These are phyloP conservation scores for Exophiala calicioides DNA, from an alignment of 2,329 filamentous ascomycete species.

Conservation along the genomic window DNA sequence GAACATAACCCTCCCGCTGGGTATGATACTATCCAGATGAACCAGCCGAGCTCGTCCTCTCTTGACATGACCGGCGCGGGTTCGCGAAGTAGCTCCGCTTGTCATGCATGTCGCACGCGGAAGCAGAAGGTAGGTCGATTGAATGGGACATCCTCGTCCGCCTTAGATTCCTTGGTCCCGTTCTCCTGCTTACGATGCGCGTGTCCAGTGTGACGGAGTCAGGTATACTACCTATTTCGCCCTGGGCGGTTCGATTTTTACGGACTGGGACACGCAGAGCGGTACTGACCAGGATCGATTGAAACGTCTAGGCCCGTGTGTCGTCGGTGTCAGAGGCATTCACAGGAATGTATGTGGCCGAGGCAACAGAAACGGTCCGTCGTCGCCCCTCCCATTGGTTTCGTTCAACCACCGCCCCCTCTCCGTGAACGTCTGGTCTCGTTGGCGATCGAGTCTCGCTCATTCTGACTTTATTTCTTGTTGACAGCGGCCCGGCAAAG, in stretches of 20 bases:
- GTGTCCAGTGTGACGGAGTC: conserved; percentile 38
- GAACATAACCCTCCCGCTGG: background rate
- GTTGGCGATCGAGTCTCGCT: background rate
- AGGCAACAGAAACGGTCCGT: conserved; percentile 41
- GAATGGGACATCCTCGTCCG: no score
- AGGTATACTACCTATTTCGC: conserved; percentile 31
- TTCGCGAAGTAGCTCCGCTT: conserved; percentile 31
- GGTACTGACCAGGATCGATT: no score
- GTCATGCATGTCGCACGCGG: conserved; percentile 40
- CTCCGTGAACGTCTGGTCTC: no score
- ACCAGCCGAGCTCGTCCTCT: conserved; percentile 1
- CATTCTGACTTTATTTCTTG: background rate
- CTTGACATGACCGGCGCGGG: background rate
- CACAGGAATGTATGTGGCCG: conserved; percentile 41
- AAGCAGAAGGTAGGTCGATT: conserved; percentile 42
- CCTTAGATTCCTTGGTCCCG: background rate
- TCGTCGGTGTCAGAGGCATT: conserved; percentile 38
- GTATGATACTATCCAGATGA: no score
- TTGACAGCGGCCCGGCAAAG: conserved; percentile 44
- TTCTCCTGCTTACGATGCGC: background rate
- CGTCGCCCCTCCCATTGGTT: background rate
- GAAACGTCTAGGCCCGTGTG: conserved; percentile 37
- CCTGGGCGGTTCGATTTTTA: background rate
- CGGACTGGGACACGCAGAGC: conserved; percentile 4
- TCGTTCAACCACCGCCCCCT: background rate